A percentile compares a stretch with the other conserved stretches of the same genome.
phyloP scores from a whole-genome alignment of 2,329 filamentous ascomycete genomes.

The Colletotrichum noveboracense region DNA sequence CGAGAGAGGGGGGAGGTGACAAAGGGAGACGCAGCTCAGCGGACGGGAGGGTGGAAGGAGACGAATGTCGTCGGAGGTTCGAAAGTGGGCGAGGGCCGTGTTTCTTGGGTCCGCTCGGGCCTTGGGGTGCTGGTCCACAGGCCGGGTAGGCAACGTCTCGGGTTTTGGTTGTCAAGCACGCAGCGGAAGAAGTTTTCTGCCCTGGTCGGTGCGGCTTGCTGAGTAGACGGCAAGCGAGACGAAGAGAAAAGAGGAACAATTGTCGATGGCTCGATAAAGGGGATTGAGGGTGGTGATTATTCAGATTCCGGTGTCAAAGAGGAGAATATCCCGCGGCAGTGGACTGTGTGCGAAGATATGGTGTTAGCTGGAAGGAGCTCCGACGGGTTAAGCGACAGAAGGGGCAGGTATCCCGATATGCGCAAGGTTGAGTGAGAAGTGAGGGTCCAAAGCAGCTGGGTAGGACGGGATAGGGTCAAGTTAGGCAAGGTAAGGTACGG shows the following conservation, averaged over 20 bases:
- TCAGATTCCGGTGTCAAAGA: not conserved
- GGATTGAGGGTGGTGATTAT: not conserved
- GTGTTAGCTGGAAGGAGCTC: constrained; percentile 18
- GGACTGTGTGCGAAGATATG: not conserved
- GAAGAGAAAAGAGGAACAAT: not conserved
- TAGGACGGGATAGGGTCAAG: not conserved
- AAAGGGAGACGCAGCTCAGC: not conserved
- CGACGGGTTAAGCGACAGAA: constrained; percentile 19
- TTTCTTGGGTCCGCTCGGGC: constrained; percentile 24
- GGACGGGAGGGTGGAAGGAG: constrained; percentile 9
- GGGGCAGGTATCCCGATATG: constrained; percentile 12
- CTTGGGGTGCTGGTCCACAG: constrained; percentile 21
- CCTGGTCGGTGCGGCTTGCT: not conserved
- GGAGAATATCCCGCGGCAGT: not conserved
- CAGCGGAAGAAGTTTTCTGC: not conserved
- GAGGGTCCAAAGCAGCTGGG: constrained; percentile 9
- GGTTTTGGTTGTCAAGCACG: not conserved
- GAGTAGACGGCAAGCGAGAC: not conserved
- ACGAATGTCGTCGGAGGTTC: constrained; percentile 20
- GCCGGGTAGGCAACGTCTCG: constrained; percentile 15
- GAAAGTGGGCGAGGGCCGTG: constrained; percentile 20
- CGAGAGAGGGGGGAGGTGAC: not conserved
- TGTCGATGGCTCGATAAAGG: not conserved
- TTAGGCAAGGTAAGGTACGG: not conserved
- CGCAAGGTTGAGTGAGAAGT: constrained; percentile 9